A percentile compares a stretch with the other conserved stretches of the same genome.
phyloP scores from a whole-genome alignment of 2,329 filamentous ascomycete species.

The Epichloe sibirici region DNA sequence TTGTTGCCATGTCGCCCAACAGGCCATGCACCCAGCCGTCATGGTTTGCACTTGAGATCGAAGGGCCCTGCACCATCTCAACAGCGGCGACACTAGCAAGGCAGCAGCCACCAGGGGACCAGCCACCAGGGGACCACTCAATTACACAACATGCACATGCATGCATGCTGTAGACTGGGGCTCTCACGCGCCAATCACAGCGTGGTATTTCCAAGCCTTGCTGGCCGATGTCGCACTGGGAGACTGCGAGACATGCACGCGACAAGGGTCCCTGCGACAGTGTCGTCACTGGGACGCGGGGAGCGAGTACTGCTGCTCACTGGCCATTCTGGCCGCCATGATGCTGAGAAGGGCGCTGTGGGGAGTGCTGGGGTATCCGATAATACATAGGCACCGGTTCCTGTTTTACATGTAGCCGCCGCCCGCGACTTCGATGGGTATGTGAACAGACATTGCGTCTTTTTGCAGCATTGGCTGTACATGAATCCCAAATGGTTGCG shows the following conservation, averaged over 20 bases:
- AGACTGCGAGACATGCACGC: neutral
- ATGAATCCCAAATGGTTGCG: too few species aligned
- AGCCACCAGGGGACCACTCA: neutral
- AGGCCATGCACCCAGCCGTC: slow-evolving; percentile 2
- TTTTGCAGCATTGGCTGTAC: too few species aligned
- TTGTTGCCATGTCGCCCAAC: neutral
- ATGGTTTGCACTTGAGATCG: slow-evolving; percentile 1
- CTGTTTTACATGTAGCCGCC: too few species aligned
- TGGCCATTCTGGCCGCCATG: too few species aligned
- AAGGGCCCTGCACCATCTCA: slow-evolving; percentile 2
- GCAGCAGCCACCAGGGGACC: neutral
- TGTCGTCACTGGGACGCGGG: slow-evolving; percentile 5
- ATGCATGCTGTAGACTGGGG: neutral
- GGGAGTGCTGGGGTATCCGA: too few species aligned
- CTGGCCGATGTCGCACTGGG: slow-evolving; percentile 20
- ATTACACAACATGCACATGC: too few species aligned
- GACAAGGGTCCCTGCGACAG: slow-evolving; percentile 3
- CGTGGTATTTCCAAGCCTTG: slow-evolving; percentile 16
- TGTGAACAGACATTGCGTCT: too few species aligned
- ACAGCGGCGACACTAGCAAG: neutral
- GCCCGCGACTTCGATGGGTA: too few species aligned
- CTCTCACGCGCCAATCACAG: slow-evolving; percentile 18
- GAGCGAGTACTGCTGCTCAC: too few species aligned
- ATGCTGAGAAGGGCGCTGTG: too few species aligned
- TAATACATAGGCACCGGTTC: too few species aligned